Evolutionary conservation across 1,284 basidiomycete genomes (phyloP), one percentile per base, ranked within the genome.

Genomic region (Cutaneotrichosporon sp.): DNA sequence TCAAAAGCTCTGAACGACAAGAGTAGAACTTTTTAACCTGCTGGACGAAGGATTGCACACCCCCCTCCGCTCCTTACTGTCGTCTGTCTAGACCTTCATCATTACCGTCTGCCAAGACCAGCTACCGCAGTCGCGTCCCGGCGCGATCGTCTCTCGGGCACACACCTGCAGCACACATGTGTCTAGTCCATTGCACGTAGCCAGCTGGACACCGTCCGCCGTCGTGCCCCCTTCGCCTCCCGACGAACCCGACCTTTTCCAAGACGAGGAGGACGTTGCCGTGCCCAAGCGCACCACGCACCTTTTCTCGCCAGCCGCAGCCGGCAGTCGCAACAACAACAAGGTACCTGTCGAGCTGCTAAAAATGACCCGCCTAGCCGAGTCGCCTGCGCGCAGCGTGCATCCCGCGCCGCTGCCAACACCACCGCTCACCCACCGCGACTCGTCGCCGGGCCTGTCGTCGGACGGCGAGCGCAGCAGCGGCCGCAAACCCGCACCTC

Each of bases 391-490:
- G 26, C 26, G 26, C 26, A 18, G 15, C 17, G 43, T 9, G 8
- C 43, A 14, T 30, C 47, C 47, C 4, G 37, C 47, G n/a, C 47
- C 47, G 12, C 47, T 49, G 14, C 47, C 47, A 13, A 49, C 47
- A 15, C 47, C 47, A 23, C 47, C 47, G 4, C 47, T 39, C 23
- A 49, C 47, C 12, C 47, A 34, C 18, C 47, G 47, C 39, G 47
- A 39, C n/a, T 18, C 47, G 4, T 49, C 47, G n/a, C 47, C 47
- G 20, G 33, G 38, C 21, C 47, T 33, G 7, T 49, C n/a, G n/a
- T n/a, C 47, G 18, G 37, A 30, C 26, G 26, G 26, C 26, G 26
- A 39, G n/a, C 37, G 46, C 20, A 22, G 46, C 20, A 22, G 23
- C 13, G 22, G 22, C 10, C 46, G 36, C 15, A 48, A 48, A 15